Conservation (phyloP, 1,139 yeast genomes). For the Debaryomyces psychrophilus region DNA sequence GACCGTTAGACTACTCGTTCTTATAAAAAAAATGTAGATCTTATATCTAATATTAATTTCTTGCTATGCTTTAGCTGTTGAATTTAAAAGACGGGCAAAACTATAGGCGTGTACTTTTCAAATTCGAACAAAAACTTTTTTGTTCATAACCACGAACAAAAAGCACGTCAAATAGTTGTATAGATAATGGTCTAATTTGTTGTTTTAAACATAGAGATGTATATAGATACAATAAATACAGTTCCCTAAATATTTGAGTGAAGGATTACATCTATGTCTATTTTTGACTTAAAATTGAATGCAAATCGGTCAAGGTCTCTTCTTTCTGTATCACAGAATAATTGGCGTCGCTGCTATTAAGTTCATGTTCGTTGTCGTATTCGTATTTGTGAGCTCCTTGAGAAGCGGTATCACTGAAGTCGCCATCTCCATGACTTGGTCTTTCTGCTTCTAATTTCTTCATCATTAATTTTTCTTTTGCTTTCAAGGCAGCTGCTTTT, state of each 20-base stretch:
- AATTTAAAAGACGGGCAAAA: conserved; percentile 7
- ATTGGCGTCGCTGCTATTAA: conserved; percentile 5
- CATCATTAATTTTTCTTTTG: conserved; percentile 59
- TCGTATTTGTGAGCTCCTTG: conserved; percentile 1
- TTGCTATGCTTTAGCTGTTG: conserved; percentile 8
- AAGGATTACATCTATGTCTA: neutral
- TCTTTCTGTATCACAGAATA: conserved; percentile 42
- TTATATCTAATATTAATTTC: neutral
- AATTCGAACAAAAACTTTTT: conserved; percentile 1
- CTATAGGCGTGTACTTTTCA: conserved; percentile 3
- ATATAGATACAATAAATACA: neutral
- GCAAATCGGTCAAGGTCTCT: conserved; percentile 57
- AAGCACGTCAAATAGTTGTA: neutral
- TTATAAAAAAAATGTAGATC: conserved; percentile 3
- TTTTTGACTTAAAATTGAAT: conserved; percentile 38
- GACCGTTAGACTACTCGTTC: neutral
- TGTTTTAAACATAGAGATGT: neutral
- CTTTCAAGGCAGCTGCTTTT: conserved; percentile 73
- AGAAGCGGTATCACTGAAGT: conserved; percentile 12
- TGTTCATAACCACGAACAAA: conserved; percentile 7
- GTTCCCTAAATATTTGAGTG: neutral
- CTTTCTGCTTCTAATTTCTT: conserved; percentile 35
- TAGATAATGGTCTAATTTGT: conserved; percentile 1
- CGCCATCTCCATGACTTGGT: conserved; percentile 6
- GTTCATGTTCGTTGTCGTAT: neutral